Conservation (phyloP, 768 basidiomycete genomes). For the Candolleomyces efflorescens region DNA sequence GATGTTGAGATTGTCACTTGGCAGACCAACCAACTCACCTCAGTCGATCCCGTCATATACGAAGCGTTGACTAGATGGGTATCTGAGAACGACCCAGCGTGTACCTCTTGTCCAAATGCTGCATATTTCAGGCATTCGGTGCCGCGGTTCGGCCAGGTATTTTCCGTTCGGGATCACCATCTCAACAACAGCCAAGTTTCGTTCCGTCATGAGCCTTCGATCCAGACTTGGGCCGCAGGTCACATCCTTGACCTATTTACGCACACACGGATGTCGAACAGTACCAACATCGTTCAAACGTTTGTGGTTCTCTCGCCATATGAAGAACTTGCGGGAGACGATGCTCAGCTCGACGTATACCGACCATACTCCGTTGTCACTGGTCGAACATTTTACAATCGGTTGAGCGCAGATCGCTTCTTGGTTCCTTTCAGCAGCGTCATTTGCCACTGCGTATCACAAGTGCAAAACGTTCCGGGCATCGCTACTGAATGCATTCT, state of each 20-base stretch:
- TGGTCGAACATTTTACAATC: background rate
- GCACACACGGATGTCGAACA: background rate
- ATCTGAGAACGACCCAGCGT: background rate
- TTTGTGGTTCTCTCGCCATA: background rate
- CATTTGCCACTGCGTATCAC: background rate
- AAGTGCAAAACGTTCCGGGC: background rate
- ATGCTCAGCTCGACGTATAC: background rate
- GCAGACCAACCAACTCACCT: background rate
- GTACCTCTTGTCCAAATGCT: background rate
- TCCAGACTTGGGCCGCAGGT: background rate
- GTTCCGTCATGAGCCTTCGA: background rate
- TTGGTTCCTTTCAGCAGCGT: background rate
- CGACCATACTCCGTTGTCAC: background rate
- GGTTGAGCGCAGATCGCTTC: background rate
- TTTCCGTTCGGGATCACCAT: background rate
- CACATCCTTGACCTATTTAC: background rate
- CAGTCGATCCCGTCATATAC: background rate
- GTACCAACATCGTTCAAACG: background rate
- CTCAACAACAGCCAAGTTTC: background rate
- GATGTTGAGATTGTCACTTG: background rate
- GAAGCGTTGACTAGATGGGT: background rate
- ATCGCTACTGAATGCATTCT: background rate
- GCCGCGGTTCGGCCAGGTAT: background rate
- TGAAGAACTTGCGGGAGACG: background rate
- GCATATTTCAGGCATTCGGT: background rate